Evolutionary conservation across 1,139 yeast species (phyloP).

Genomic region (Yamadazyma oceani): DNA sequence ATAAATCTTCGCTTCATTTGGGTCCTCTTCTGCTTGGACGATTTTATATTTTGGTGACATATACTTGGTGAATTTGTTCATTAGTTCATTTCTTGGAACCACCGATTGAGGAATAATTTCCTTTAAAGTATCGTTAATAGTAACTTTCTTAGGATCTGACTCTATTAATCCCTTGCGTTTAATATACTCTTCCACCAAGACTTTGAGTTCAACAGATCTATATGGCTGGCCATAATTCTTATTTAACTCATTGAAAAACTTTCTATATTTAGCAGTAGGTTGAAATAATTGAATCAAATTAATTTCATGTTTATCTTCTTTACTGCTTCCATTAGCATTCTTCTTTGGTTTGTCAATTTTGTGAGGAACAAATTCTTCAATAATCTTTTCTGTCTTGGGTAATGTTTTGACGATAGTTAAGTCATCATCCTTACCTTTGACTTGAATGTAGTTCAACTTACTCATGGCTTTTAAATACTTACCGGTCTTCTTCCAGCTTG

Average conservation of each 20-base stretch:
- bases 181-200: constrained; percentile 56
- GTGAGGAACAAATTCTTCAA: constrained; percentile 66
- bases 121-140: constrained; percentile 48
- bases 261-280: constrained; percentile 52
- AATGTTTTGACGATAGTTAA: constrained; percentile 53
- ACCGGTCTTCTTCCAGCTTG: constrained; percentile 87
- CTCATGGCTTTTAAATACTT: constrained; percentile 86
- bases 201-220: constrained; percentile 53
- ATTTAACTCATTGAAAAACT: constrained; percentile 49
- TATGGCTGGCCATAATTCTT: constrained; percentile 42
- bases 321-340: constrained; percentile 15
- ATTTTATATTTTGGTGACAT: constrained; percentile 63
- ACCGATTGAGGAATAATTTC: constrained; percentile 24
- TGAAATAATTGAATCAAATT: constrained; percentile 43
- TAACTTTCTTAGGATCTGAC: constrained; percentile 49
- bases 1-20: constrained; percentile 30
- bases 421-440: constrained; percentile 79
- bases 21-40: constrained; percentile 43
- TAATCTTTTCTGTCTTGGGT: constrained; percentile 43
- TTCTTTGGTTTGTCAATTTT: constrained; percentile 34
- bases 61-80: constrained; percentile 49
- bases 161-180: constrained; percentile 48
- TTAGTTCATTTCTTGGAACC: constrained; percentile 49
- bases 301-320: constrained; percentile 25
- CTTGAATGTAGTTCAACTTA: constrained; percentile 60